Evolutionary conservation across 495 filamentous ascomycete species (phyloP), one percentile per base, ranked within the genome.

Genomic region (Halenospora varia): DNA sequence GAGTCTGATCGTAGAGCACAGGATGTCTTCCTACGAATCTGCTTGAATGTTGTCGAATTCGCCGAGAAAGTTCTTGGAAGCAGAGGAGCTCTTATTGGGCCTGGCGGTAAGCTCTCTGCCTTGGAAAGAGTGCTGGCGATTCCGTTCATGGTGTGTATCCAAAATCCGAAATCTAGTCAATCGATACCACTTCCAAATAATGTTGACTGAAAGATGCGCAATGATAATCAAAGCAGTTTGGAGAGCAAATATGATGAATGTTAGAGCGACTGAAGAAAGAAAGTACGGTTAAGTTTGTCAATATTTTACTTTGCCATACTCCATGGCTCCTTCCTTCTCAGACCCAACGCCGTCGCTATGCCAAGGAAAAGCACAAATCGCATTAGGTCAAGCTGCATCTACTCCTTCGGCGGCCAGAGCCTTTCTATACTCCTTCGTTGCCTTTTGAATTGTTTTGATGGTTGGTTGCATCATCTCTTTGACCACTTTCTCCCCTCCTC

Each of bases 401-500:
- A 62, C 25, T 10, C 61, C 59, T 47, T 64, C 65, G 4, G 78
- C 81, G 25, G 77, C 79, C 59, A 88, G 72, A 8, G 84, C 87
- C 63, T 73, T 74, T 52, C 81, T 72, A 68, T 91, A 96, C 65
- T 84, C 74, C 24, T 68, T 72, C 60, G 73, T 70, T 41, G 91
- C 92, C 45, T 77, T 72, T 40, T 83, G 76, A 53, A 96, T 68
- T 0, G 89, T 84, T 55, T 74, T 73, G 13, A 88, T 69, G 15
- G 88, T 88, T 9, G 88, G 88, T 29, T 78, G 82, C 62, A 96
- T 76, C 60, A 96, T 76, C 67, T 83, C 81, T 49, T 84, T 80
- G 0, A 96, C 92, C 2, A 85, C 86, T 63, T 85, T 82, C 59
- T 77, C 78, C 0, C 94, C 94, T 0, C 94, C 94, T 6, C 77